Percentiles rank a stretch among this genome's conserved stretches.
Evolutionary conservation across 225 moss, liverwort and hornwort species (phyloP).

Genomic region (Pseudoscleropodium purum): DNA sequence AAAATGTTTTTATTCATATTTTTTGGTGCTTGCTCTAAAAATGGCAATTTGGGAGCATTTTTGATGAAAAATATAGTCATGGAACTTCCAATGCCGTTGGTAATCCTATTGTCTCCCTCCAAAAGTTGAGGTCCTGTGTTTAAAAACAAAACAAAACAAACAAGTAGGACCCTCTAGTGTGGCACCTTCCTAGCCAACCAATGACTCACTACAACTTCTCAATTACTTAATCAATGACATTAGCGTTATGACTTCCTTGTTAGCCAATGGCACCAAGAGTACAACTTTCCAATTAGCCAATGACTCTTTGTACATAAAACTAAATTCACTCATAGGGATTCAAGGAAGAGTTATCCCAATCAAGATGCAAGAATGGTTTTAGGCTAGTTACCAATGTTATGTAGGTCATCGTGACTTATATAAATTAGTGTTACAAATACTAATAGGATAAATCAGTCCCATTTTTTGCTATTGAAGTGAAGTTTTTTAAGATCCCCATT

Average conservation of each 20-base stretch:
- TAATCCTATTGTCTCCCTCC: accelerated
- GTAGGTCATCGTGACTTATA: accelerated
- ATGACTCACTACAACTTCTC: not conserved
- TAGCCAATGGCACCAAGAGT: no score
- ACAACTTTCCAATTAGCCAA: not conserved
- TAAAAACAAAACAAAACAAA: no score
- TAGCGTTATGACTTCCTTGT: not conserved
- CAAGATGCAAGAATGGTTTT: accelerated
- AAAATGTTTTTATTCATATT: no score
- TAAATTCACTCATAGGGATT: accelerated
- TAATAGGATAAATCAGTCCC: not conserved
- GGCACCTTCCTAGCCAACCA: not conserved
- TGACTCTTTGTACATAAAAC: accelerated
- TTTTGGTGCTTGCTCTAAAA: no score
- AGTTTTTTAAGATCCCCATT: not conserved
- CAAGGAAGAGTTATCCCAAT: not conserved
- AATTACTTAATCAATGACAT: not conserved
- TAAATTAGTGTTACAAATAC: not conserved
- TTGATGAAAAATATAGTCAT: no score
- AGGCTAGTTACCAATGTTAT: not conserved
- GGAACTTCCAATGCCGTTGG: not conserved
- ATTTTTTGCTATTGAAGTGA: no score
- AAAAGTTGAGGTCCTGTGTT: no score
- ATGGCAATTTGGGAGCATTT: no score
- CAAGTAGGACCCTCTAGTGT: no score